Evolutionary conservation across 208 protist genomes (phyloP), one percentile per base, ranked within the genome.

Genomic region (Wallacemonas rigidus): DNA sequence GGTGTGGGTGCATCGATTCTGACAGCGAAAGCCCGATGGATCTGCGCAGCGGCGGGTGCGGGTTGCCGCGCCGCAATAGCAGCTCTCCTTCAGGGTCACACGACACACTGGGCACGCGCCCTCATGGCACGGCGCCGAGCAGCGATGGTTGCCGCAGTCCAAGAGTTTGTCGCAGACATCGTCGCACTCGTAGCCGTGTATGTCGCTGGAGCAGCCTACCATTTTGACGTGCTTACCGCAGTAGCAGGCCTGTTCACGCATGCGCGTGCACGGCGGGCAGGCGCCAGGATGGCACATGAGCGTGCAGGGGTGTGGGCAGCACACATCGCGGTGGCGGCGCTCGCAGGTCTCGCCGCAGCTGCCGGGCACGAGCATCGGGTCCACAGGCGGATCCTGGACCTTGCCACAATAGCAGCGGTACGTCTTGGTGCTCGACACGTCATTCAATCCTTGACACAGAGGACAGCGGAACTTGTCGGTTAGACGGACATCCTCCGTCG

Each of bases 401-500:
- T 96, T 92, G 1, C 91, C 91, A 67, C 91, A 96, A 72, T 87
- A 96, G 72, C 91, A 96, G n/a, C 9, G 68, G 69, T 84, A 93
- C 40, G 75, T 72, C 26, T 54, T 61, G 8, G 79, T 67, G 57
- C 74, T 71, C 38, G 14, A 64, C 14, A 71, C 71, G 5, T 57
- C 44, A 62, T 72, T 56, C 26, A 84, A 64, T 14, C 76, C 73
- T 53, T 86, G 85, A 78, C 91, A 96, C 26, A 91, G 70, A 8
- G 91, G 89, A 64, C 91, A 96, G 41, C 79, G 79, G 62, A 96
- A 92, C 53, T 85, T 75, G 54, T 72, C 79, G 5, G 68, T 69
- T 53, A 78, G 57, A 1, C 38, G 38, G n/a, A 67, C 15, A 0
- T 68, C 44, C 12, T 50, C 70, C 26, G 55, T 7, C 17, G 39